Evolutionary conservation across 768 basidiomycete genomes (phyloP).

Genomic region (Boletus edulis): DNA sequence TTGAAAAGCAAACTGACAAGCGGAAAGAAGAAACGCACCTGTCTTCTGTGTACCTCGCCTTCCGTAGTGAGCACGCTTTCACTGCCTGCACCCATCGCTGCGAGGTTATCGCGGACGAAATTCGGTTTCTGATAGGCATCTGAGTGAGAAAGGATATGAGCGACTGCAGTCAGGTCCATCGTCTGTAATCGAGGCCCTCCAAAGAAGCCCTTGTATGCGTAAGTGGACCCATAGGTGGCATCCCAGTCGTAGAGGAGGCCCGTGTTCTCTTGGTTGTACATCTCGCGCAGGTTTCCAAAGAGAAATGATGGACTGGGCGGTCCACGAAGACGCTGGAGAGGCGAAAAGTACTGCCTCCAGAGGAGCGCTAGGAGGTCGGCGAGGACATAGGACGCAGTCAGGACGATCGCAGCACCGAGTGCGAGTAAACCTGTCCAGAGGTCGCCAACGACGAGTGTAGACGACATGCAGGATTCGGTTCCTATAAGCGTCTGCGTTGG

Average conservation of each 20-base stretch:
- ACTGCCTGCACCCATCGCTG: slow-evolving; percentile 48
- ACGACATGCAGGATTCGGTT: slow-evolving; percentile 1
- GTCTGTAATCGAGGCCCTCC: slow-evolving; percentile 55
- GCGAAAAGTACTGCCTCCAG: slow-evolving; percentile 44
- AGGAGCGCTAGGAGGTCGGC: slow-evolving; percentile 41
- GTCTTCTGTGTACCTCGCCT: slow-evolving; percentile 54
- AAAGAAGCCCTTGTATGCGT: slow-evolving; percentile 52
- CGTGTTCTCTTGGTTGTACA: slow-evolving; percentile 60
- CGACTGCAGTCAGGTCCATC: slow-evolving; percentile 54
- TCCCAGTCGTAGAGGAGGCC: slow-evolving; percentile 47
- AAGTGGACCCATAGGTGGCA: slow-evolving; percentile 44
- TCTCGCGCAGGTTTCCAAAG: slow-evolving; percentile 50
- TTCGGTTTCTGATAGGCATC: slow-evolving; percentile 64
- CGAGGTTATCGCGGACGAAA: slow-evolving; percentile 49
- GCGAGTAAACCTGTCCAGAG: background rate
- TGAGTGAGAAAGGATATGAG: slow-evolving; percentile 54
- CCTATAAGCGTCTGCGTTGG: background rate
- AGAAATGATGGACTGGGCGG: slow-evolving; percentile 48
- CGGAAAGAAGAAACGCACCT: slow-evolving; percentile 31
- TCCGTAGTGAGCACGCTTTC: slow-evolving; percentile 52
- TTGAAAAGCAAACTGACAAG: background rate
- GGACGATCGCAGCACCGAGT: slow-evolving; percentile 12
- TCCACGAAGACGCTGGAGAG: slow-evolving; percentile 45
- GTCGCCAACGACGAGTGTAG: background rate
- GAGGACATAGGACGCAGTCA: slow-evolving; percentile 26